Evolutionary conservation across 1,284 basidiomycete genomes (phyloP), one percentile per base, ranked within the genome.

Genomic region (Mrakiaceae sp.): DNA sequence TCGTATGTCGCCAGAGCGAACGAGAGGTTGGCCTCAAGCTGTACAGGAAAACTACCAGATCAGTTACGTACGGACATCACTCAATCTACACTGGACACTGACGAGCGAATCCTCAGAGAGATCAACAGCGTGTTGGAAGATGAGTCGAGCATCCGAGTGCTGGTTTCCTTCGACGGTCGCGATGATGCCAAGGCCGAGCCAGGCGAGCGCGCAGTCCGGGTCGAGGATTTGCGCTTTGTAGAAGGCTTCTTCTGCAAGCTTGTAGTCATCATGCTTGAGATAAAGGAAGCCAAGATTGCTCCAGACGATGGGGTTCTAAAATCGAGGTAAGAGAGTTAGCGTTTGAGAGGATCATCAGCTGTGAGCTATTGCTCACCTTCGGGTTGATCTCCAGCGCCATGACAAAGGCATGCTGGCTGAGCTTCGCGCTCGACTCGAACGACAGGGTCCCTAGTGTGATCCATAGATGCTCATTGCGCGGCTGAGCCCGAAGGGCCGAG

Each of bases 181-280:
- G 27, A 97, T 80, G 52, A 96, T 76, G 5, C 87, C 92, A 73
- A 95, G 93, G 0, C 94, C 96, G 12, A 96, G 81, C 96, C 96
- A 98, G n/a, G 92, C 86, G 43, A 85, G 74, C 0, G 87, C 82
- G 76, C 86, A 88, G 71, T 98, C 95, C 2, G 96, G 91, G 77
- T 98, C 92, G 27, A 94, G 80, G 10, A 87, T 87, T 74, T 98
- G 95, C 12, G 94, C 90, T 68, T 86, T 86, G 70, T 87, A 82
- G 70, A 99, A 85, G 1, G 88, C 86, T 72, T 94, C 85, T 69
- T 88, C 88, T 0, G 94, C 92, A 46, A 98, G 79, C 66, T 91
- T 87, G 0, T 81, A 71, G 74, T 98, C 95, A 43, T 82, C 80
- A 69, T 94, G 81, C 63, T 86, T 78, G n/a, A 95, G 80, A 74